A percentile compares a stretch with the other conserved stretches of the same genome.
Evolutionary conservation across 768 basidiomycete genomes (phyloP).

Genomic region (Hericium rajendrae): DNA sequence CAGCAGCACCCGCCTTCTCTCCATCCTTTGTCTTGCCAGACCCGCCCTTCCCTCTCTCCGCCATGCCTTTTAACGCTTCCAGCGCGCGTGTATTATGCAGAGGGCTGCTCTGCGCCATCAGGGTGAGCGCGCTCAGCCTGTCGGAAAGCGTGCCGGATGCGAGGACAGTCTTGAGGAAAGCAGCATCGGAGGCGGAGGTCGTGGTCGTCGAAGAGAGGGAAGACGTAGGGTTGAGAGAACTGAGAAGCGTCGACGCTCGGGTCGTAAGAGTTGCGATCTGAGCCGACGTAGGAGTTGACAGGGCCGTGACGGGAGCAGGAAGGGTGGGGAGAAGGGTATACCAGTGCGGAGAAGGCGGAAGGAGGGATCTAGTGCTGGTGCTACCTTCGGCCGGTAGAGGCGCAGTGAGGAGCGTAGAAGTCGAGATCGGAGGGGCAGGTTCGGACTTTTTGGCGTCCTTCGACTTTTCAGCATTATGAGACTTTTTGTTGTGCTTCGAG

Average conservation of each 20-base stretch:
- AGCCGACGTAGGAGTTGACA: slow-evolving; percentile 29
- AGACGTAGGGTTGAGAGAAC: slow-evolving; percentile 40
- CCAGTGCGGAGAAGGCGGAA: slow-evolving; percentile 41
- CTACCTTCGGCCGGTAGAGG: no score
- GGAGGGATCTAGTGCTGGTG: slow-evolving; percentile 14
- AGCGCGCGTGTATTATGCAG: slow-evolving; percentile 77
- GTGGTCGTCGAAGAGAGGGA: slow-evolving; percentile 24
- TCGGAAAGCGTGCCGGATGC: slow-evolving; percentile 87
- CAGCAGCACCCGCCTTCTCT: slow-evolving; percentile 3
- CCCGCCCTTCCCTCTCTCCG: slow-evolving; percentile 68
- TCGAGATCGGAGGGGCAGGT: no score
- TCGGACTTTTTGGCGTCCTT: no score
- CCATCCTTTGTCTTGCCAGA: slow-evolving; percentile 26
- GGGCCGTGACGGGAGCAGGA: slow-evolving; percentile 17
- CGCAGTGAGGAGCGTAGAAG: no score
- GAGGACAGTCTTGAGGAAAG: slow-evolving; percentile 80
- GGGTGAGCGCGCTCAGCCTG: slow-evolving; percentile 79
- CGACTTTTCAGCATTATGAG: no score
- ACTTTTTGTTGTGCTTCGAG: not conserved
- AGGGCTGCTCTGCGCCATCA: slow-evolving; percentile 83
- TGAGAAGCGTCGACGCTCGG: slow-evolving; percentile 39
- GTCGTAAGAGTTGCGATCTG: slow-evolving; percentile 35
- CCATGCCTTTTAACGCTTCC: slow-evolving; percentile 65
- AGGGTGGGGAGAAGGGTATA: slow-evolving; percentile 39
- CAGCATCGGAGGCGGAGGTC: slow-evolving; percentile 55